These are phyloP conservation scores for Benincasa hispida DNA, from an alignment of 306 rosid genomes.

Conservation along the genomic window DNA sequence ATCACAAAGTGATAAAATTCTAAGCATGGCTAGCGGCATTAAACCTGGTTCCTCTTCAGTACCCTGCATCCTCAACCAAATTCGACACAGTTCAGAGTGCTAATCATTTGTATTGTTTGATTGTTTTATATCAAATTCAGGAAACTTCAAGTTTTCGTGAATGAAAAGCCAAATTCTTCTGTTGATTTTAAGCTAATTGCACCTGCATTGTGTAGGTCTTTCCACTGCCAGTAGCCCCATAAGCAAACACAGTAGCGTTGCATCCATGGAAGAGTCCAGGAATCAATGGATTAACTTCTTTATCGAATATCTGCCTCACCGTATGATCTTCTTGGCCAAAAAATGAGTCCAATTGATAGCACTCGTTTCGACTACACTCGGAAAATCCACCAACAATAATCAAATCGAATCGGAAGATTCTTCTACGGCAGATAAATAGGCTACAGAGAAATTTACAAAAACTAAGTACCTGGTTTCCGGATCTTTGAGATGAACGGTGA, in stretches of 20 bases:
- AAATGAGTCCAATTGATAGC: conserved; percentile 66
- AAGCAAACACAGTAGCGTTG: conserved; percentile 81
- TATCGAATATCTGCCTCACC: conserved; percentile 46
- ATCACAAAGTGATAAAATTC: conserved; percentile 42
- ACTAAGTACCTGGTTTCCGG: conserved; percentile 50
- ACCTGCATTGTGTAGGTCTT: conserved; percentile 95
- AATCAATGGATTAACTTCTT: conserved; percentile 69
- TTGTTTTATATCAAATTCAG: background rate
- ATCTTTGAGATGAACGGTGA: conserved; percentile 61
- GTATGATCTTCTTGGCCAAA: conserved; percentile 65
- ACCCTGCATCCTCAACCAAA: conserved; percentile 46
- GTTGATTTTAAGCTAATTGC: background rate
- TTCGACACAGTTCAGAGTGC: background rate
- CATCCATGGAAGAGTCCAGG: conserved; percentile 54
- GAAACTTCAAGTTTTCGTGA: background rate
- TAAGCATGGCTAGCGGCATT: conserved; percentile 64
- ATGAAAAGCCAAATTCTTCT: background rate
- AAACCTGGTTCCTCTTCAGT: conserved; percentile 66
- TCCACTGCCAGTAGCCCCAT: conserved; percentile 97
- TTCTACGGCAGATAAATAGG: background rate
- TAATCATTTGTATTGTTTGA: background rate
- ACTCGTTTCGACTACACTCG: conserved; percentile 57
- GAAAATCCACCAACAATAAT: background rate
- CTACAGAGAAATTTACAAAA: background rate
- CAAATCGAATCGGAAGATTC: background rate